These are phyloP conservation scores for Gastrodia elata DNA, from an alignment of 106 monocot species.

Conservation along the genomic window DNA sequence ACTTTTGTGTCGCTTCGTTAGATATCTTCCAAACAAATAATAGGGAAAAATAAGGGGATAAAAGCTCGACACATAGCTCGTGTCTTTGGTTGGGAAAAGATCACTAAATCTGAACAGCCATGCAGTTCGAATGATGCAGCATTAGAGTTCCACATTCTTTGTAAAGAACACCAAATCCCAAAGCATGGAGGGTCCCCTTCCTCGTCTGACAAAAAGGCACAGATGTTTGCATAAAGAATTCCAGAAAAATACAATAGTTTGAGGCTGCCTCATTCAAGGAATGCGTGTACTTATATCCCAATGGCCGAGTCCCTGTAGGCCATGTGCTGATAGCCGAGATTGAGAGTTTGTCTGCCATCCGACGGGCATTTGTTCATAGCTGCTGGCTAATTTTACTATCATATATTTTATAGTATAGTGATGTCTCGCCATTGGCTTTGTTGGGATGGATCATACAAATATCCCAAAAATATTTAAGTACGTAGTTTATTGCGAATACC, in stretches of 20 bases:
- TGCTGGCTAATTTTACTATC: neutral
- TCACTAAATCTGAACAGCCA: neutral
- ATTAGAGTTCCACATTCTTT: neutral
- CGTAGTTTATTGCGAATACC: too few species aligned
- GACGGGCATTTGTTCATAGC: neutral
- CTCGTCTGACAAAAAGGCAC: neutral
- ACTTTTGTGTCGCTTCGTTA: too few species aligned
- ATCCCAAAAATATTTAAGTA: too few species aligned
- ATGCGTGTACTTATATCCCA: neutral
- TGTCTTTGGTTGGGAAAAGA: neutral
- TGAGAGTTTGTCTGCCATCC: neutral
- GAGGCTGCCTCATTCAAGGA: neutral
- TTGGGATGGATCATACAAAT: too few species aligned
- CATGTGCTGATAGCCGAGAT: neutral
- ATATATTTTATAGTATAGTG: too few species aligned
- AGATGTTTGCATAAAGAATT: neutral
- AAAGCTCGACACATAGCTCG: neutral
- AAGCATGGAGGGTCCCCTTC: neutral
- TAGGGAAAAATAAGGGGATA: neutral
- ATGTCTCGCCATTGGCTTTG: too few species aligned
- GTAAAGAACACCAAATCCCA: neutral
- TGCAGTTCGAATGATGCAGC: neutral
- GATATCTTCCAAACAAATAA: too few species aligned
- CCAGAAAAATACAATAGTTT: neutral
- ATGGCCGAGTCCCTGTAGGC: neutral